phyloP scores from a whole-genome alignment of 768 basidiomycete species.

The Lactifluus volemus region DNA sequence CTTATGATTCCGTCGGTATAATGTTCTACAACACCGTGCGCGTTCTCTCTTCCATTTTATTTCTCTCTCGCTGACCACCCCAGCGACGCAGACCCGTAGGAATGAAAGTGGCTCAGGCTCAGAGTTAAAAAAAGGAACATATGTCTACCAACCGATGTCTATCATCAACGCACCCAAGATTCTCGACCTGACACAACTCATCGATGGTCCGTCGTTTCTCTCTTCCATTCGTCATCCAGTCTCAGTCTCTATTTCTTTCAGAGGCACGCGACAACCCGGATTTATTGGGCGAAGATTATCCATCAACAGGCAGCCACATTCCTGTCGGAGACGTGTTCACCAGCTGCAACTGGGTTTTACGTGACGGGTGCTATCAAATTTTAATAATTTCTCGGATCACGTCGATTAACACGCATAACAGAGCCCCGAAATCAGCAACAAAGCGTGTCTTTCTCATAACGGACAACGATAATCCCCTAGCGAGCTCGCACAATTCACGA shows the following conservation, averaged over 20 bases:
- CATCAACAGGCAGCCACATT: conserved; percentile 49
- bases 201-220: conserved; percentile 51
- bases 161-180: conserved; percentile 77
- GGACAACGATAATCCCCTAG: conserved; percentile 73
- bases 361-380: conserved; percentile 58
- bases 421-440: conserved; percentile 80
- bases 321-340: conserved; percentile 88
- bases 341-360: conserved; percentile 81
- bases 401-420: conserved; percentile 24
- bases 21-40: conserved; percentile 89
- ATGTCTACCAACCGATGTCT: conserved; percentile 66
- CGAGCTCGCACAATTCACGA: conserved; percentile 46
- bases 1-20: conserved; percentile 85
- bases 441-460: conserved; percentile 93
- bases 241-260: conserved; percentile 26
- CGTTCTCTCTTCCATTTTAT: neutral
- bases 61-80: neutral
- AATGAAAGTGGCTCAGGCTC: conserved; percentile 33
- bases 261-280: conserved; percentile 58
- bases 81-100: conserved; percentile 26
- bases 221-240: neutral
- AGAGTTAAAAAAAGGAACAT: conserved; percentile 62
- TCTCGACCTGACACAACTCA: conserved; percentile 63
- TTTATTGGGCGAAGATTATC: conserved; percentile 50
- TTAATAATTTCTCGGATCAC: neutral